A percentile compares a stretch with the other conserved stretches of the same genome.
Evolutionary conservation across 2,329 filamentous ascomycete species (phyloP).

Genomic region (Clarireedia monteithiana): DNA sequence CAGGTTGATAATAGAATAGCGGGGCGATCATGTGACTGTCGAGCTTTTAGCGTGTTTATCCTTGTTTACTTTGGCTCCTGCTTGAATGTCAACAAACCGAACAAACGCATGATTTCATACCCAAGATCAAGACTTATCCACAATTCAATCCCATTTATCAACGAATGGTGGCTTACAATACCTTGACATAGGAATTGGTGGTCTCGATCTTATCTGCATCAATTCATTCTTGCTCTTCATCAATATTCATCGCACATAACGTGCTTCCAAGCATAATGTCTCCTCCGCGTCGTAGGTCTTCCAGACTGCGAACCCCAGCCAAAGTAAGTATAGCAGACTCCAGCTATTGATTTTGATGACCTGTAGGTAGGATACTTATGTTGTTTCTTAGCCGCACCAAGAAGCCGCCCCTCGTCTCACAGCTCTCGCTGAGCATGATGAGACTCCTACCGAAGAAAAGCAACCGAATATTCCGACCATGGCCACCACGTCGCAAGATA

Average conservation of each 20-base stretch:
- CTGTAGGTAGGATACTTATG: not conserved
- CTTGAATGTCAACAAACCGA: conserved; percentile 4
- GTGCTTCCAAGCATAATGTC: conserved; percentile 14
- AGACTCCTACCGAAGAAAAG: conserved; percentile 17
- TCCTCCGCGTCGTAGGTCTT: conserved; percentile 27
- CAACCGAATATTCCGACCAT: conserved; percentile 15
- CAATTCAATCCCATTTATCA: not conserved
- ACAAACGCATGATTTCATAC: conserved; percentile 2
- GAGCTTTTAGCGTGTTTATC: not conserved
- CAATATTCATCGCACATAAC: not conserved
- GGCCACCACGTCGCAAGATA: conserved; percentile 15
- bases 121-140: too few relatives aligned
- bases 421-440: conserved; percentile 27
- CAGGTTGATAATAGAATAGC: too few relatives aligned
- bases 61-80: conserved; percentile 3
- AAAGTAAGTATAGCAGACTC: conserved; percentile 21
- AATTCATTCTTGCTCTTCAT: not conserved
- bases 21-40: not conserved
- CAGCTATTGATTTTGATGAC: not conserved
- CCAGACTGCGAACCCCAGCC: conserved; percentile 27
- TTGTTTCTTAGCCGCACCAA: conserved; percentile 11
- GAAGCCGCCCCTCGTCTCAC: conserved; percentile 19
- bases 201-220: not conserved
- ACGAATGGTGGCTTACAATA: not conserved
- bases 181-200: too few relatives aligned